A percentile compares a stretch with the other conserved stretches of the same genome.
Conservation (phyloP, 164 flowering plant genomes). For the Platanus orientalis region DNA sequence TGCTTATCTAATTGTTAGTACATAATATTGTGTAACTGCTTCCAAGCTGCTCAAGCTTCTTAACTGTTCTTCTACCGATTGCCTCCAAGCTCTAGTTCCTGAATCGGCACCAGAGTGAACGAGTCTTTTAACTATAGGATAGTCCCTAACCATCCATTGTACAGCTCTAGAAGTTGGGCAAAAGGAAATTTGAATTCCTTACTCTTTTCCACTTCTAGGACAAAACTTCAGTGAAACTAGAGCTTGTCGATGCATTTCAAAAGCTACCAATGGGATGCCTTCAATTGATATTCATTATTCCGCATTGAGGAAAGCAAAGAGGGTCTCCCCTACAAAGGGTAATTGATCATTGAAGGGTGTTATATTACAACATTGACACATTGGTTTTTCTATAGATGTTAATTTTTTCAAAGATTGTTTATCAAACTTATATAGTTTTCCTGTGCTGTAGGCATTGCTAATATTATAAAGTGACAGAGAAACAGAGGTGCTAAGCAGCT, state of each 20-base stretch:
- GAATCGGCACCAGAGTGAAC: too few relatives aligned
- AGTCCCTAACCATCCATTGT: too few relatives aligned
- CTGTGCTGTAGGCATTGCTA: conserved; percentile 61
- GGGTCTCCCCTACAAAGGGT: conserved; percentile 81
- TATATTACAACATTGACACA: background rate
- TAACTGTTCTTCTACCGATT: too few relatives aligned
- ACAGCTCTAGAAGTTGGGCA: background rate
- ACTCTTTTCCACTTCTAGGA: conserved; percentile 32
- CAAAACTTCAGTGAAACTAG: conserved; percentile 24
- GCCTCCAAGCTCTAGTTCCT: too few relatives aligned
- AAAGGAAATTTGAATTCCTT: conserved; percentile 1
- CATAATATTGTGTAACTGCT: too few relatives aligned
- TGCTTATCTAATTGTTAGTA: too few relatives aligned
- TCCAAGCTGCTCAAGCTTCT: too few relatives aligned
- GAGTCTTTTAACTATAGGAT: too few relatives aligned
- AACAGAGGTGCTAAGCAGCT: conserved; percentile 93
- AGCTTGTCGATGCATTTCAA: conserved; percentile 85
- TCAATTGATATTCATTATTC: conserved; percentile 74
- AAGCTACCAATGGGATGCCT: conserved; percentile 96
- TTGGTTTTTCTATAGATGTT: background rate
- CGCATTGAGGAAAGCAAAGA: conserved; percentile 75
- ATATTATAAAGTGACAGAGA: conserved; percentile 90
- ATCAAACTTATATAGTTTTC: conserved; percentile 16
- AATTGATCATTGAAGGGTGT: conserved; percentile 3
- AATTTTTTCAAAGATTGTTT: conserved; percentile 8